phyloP scores from a whole-genome alignment of 805 yeast species.

The Monosporozyma solicola region DNA sequence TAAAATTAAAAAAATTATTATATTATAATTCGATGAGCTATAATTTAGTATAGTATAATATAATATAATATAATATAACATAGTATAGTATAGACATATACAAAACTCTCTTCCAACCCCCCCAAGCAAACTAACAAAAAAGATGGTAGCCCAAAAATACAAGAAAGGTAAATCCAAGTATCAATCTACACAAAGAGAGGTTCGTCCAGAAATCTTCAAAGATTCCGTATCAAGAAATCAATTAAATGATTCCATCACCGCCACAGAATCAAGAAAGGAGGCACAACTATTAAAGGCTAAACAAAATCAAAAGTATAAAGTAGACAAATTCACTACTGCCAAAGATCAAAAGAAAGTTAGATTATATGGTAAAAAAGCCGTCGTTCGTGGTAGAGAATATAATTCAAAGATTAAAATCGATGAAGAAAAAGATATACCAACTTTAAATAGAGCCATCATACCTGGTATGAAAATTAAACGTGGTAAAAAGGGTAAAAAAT shows the following conservation, averaged over 20 bases:
- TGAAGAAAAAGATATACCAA: constrained; percentile 70
- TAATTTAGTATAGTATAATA: background rate
- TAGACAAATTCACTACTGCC: constrained; percentile 45
- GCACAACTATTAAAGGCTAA: constrained; percentile 31
- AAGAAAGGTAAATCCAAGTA: constrained; percentile 1
- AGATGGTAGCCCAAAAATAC: constrained; percentile 3
- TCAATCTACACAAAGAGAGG: constrained; percentile 1
- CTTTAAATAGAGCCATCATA: constrained; percentile 68
- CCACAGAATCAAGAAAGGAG: constrained; percentile 39
- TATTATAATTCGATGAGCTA: background rate
- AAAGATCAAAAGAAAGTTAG: constrained; percentile 57
- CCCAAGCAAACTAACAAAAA: background rate
- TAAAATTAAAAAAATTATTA: background rate
- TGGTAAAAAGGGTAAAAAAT: constrained; percentile 85
- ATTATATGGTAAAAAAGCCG: constrained; percentile 55
- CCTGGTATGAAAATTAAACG: constrained; percentile 72
- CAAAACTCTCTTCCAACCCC: background rate
- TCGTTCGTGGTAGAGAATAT: background rate
- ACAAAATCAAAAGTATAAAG: constrained; percentile 26
- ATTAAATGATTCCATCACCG: constrained; percentile 43
- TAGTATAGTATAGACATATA: background rate
- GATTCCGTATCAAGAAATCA: constrained; percentile 39
- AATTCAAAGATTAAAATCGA: constrained; percentile 44
- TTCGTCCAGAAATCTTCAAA: constrained; percentile 1
- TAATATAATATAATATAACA: too few species aligned